A percentile compares a stretch with the other conserved stretches of the same genome.
phyloP scores from a whole-genome alignment of 1,284 basidiomycete species.

The Papiliotrema nemorosa region DNA sequence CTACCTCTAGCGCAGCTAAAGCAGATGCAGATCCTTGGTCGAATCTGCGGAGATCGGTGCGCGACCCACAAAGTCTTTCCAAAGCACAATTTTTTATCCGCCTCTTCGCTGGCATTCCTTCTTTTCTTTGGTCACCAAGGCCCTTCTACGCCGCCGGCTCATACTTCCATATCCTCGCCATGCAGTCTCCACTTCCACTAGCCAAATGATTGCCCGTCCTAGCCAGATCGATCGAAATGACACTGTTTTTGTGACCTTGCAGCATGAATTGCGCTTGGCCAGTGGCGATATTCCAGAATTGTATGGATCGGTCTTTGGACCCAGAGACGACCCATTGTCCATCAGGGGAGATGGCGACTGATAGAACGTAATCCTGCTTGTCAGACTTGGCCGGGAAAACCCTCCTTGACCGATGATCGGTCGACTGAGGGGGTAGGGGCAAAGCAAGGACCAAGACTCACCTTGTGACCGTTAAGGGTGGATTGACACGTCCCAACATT shows the following conservation, averaged over 20 bases:
- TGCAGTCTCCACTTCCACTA: constrained; percentile 83
- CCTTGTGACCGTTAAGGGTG: constrained; percentile 81
- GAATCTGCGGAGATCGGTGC: no score
- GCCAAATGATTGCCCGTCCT: constrained; percentile 70
- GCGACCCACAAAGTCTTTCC: no score
- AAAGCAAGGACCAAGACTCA: constrained; percentile 48
- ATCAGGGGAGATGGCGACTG: constrained; percentile 70
- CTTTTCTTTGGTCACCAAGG: no score
- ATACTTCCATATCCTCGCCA: constrained; percentile 68
- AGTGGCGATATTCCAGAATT: constrained; percentile 78
- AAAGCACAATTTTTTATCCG: no score
- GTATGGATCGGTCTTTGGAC: constrained; percentile 83
- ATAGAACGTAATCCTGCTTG: constrained; percentile 49
- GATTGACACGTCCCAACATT: constrained; percentile 62
- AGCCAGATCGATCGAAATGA: constrained; percentile 80
- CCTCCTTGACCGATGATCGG: neutral
- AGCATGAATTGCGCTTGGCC: constrained; percentile 76
- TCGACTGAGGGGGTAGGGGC: no score
- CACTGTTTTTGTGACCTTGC: constrained; percentile 86
- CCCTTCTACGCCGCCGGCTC: constrained; percentile 25
- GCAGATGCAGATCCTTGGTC: no score
- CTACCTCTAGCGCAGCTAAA: no score
- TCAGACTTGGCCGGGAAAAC: neutral
- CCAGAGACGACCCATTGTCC: constrained; percentile 84
- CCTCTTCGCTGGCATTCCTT: no score